Evolutionary conservation across 768 basidiomycete genomes (phyloP).

Genomic region (Pleurotus tuoliensis): DNA sequence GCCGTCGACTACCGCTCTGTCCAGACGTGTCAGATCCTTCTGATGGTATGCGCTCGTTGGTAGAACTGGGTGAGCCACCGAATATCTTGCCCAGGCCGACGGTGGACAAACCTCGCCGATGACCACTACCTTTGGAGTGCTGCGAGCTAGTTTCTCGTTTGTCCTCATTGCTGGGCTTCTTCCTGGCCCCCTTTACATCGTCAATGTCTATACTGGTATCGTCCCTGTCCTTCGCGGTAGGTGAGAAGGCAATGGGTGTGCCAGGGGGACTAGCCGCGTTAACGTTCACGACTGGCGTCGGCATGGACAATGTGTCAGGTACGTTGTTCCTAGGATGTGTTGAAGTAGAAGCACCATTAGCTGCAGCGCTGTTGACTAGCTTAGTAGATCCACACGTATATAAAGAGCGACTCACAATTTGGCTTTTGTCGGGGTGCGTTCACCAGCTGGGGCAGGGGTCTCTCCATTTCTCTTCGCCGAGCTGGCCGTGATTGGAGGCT

Average conservation of each 20-base stretch:
- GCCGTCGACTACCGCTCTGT: constrained; percentile 14
- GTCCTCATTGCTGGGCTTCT: constrained; percentile 2
- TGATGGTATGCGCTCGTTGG: constrained; percentile 39
- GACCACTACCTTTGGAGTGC: constrained; percentile 36
- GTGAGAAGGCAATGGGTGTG: constrained; percentile 22
- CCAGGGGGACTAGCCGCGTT: constrained; percentile 34
- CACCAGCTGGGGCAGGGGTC: neutral
- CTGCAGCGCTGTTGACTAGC: neutral
- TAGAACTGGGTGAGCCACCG: constrained; percentile 31
- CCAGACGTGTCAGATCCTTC: constrained; percentile 27
- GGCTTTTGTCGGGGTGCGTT: constrained; percentile 3
- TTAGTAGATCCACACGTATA: neutral
- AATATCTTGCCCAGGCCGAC: constrained; percentile 76
- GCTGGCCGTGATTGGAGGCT: neutral
- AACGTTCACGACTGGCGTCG: constrained; percentile 32
- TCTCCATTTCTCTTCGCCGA: neutral
- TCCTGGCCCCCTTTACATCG: constrained; percentile 15
- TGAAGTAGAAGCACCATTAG: constrained; percentile 16
- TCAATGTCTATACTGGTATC: constrained; percentile 12
- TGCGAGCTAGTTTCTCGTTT: constrained; percentile 28
- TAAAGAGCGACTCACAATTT: no score
- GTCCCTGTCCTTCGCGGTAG: constrained; percentile 17
- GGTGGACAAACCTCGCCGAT: constrained; percentile 63
- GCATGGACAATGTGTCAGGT: constrained; percentile 20
- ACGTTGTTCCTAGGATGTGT: constrained; percentile 23